Evolutionary conservation across 192 early-diverging fungal species (phyloP), one percentile per base, ranked within the genome.

Genomic region (Geranomyces michiganensis): DNA sequence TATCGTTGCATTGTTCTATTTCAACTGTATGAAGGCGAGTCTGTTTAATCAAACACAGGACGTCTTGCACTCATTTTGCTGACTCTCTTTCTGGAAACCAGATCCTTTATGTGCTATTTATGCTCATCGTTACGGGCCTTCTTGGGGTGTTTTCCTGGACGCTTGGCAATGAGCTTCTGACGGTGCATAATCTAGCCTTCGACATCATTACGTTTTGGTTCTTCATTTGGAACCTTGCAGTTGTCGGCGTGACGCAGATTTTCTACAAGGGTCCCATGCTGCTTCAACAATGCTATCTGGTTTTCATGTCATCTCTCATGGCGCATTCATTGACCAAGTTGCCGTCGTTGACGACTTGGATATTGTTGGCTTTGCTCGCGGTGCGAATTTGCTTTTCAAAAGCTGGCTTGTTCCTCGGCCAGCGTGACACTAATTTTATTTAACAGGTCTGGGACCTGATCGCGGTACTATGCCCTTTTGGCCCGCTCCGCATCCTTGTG

Each of bases 401-500:
- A 53, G 51, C 36, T 43, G 26, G n/a, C n/a, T n/a, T n/a, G n/a
- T n/a, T n/a, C n/a, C n/a, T n/a, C n/a, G n/a, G n/a, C n/a, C n/a
- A n/a, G n/a, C n/a, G n/a, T n/a, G 24, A 14, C 26, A 5, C 19
- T n/a, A 53, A 53, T 15, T 3, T 2, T 53, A 15, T 41, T 41
- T 10, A 7, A 4, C 15, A 55, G 19, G 8, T 33, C 19, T 19
- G 69, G 92, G 91, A 94, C 81, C 79, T 94, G 65, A 89, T 94
- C 73, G 93, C 93, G 1, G 93, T 94, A n/a, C 78, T 94, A 3
- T 93, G 92, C 78, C 93, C 93, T 0, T 94, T 91, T 85, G 93
- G 93, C 9, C 93, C 93, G 6, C 80, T 94, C 17, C 85, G 90
- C 22, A 82, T 94, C 46, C 72, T 94, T 14, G 86, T 94, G 56